Conservation (phyloP, 495 filamentous ascomycete species). For the Penicillium silybi region DNA sequence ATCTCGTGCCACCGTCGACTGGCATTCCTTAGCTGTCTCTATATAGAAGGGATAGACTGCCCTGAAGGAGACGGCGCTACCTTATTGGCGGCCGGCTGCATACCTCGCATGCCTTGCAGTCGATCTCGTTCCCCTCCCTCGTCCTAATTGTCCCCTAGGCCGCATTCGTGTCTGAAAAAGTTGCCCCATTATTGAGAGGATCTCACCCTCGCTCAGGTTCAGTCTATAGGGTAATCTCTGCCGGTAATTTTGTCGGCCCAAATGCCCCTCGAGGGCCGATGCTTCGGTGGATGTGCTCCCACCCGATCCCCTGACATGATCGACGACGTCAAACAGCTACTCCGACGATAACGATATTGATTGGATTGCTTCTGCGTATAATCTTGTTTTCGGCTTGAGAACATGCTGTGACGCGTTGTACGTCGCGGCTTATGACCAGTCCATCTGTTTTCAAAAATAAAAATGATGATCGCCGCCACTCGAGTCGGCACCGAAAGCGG, state of each 20-base stretch:
- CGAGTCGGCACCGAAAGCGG: neutral
- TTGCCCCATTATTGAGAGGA: neutral
- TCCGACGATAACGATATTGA: neutral
- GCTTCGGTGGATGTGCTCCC: neutral
- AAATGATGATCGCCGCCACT: neutral
- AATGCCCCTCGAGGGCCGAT: too few species aligned
- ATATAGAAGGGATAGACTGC: conserved; percentile 3
- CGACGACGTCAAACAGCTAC: neutral
- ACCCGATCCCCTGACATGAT: neutral
- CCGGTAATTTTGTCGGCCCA: too few species aligned
- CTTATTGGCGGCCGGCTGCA: conserved; percentile 7
- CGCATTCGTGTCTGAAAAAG: neutral
- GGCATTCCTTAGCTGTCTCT: conserved; percentile 14
- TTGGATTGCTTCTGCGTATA: neutral
- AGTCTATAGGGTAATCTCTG: neutral
- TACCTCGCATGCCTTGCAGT: neutral
- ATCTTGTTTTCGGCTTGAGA: neutral
- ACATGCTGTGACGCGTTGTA: neutral
- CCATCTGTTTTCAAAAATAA: neutral
- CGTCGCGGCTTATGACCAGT: neutral
- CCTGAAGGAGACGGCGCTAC: neutral
- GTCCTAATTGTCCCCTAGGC: neutral
- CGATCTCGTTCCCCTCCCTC: neutral
- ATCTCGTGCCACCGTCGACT: conserved; percentile 5
- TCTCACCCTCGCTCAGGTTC: neutral